These are phyloP conservation scores for Cyclotella choctawhatcheeana DNA, from an alignment of 108 stramenopile genomes.

Conservation along the genomic window DNA sequence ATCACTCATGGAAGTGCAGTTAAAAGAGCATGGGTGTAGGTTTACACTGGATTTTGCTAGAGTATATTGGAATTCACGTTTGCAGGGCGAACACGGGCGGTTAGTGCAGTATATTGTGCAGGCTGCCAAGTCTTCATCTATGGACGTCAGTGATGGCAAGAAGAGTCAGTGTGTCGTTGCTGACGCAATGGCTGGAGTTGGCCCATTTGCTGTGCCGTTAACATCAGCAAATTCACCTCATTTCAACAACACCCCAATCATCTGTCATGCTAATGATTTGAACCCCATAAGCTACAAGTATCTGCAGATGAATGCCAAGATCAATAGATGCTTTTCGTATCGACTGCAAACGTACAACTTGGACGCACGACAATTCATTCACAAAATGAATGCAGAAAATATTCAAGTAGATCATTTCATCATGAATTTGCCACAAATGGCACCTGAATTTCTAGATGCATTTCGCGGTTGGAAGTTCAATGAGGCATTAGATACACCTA, in stretches of 20 bases:
- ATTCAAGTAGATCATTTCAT: constrained; percentile 80
- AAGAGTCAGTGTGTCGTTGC: constrained; percentile 82
- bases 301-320: constrained; percentile 52
- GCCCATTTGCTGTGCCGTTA: constrained; percentile 84
- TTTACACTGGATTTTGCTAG: constrained; percentile 89
- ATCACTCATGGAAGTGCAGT: too few relatives aligned
- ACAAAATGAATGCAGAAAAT: constrained; percentile 50
- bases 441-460: constrained; percentile 70
- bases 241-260: constrained; percentile 46
- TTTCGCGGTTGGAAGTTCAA: constrained; percentile 77
- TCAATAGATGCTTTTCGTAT: constrained; percentile 46
- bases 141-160: too few relatives aligned
- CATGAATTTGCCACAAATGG: constrained; percentile 81
- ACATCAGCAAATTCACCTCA: too few relatives aligned
- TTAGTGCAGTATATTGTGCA: too few relatives aligned
- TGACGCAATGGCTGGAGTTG: constrained; percentile 96
- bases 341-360: constrained; percentile 37
- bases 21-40: constrained; percentile 79
- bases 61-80: constrained; percentile 96
- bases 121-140: too few relatives aligned
- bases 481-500: constrained; percentile 37
- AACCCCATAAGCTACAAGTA: constrained; percentile 77
- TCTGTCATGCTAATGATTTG: constrained; percentile 94
- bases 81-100: constrained; percentile 91
- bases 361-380: constrained; percentile 84